Percentiles rank a stretch among this genome's conserved stretches.
Evolutionary conservation across 352 stramenopile genomes (phyloP).

Genomic region (Hyaloperonospora brassicae): DNA sequence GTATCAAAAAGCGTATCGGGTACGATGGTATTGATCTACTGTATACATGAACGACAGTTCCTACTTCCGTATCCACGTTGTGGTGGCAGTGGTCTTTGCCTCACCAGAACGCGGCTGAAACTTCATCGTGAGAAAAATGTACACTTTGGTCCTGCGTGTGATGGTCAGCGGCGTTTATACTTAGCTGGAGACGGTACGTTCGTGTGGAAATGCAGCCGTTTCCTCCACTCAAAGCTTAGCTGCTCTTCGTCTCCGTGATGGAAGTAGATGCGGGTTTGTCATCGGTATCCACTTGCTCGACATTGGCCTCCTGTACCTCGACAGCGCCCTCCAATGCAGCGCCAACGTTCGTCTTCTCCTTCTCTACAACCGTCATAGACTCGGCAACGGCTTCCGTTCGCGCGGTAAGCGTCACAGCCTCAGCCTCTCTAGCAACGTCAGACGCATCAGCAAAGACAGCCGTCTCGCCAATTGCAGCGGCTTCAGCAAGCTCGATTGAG

Average conservation of each 20-base stretch:
- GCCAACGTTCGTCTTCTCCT: slow-evolving; percentile 20
- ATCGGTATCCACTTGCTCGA: slow-evolving; percentile 14
- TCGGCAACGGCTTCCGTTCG: slow-evolving; percentile 11
- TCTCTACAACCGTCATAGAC: slow-evolving; percentile 1
- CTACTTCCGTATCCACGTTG: slow-evolving; percentile 11
- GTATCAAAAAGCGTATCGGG: too few species aligned
- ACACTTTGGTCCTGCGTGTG: slow-evolving; percentile 9
- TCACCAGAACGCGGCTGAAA: slow-evolving; percentile 15
- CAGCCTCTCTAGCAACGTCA: slow-evolving; percentile 6
- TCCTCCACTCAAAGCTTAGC: slow-evolving; percentile 11
- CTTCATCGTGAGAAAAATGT: background rate
- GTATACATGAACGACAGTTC: too few species aligned
- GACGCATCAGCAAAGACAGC: slow-evolving; percentile 6
- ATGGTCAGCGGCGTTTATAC: slow-evolving; percentile 19
- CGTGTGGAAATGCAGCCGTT: slow-evolving; percentile 5
- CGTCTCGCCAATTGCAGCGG: slow-evolving; percentile 5
- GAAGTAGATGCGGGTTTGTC: slow-evolving; percentile 7
- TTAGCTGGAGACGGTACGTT: slow-evolving; percentile 20
- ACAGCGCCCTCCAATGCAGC: slow-evolving; percentile 23
- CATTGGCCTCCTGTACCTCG: slow-evolving; percentile 19
- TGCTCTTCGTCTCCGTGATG: slow-evolving; percentile 15
- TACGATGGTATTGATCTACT: too few species aligned
- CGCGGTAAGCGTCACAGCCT: slow-evolving; percentile 4
- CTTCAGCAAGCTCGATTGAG: slow-evolving; percentile 2
- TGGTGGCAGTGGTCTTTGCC: slow-evolving; percentile 2